Evolutionary conservation across 768 basidiomycete species (phyloP), one percentile per base, ranked within the genome.

Genomic region (Phanerochaete sordida): DNA sequence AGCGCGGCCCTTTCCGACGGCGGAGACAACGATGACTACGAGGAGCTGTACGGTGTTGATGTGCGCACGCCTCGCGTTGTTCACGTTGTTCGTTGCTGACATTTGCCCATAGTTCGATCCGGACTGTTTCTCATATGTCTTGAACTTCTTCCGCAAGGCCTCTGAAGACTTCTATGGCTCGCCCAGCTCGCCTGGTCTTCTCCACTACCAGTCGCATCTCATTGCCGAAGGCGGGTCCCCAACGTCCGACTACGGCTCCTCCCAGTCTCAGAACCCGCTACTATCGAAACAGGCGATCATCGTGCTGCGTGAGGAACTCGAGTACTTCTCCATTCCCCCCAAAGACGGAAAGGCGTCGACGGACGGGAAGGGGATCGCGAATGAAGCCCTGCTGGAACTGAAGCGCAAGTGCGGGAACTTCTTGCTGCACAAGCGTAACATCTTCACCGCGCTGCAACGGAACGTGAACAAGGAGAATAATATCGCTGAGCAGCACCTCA

Each of bases 391-490:
- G 69, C 76, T 92, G 55, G 85, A 88, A 52, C 76, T 97, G 55
- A 98, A 98, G 75, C 81, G 87, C 65, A 81, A 85, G 65, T 95
- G 93, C 64, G 97, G 97, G 23, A 82, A 86, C 63, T 90, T 88
- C 68, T 81, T 99, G 62, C 88, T 96, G 73, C 89, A 90, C 59
- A 91, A 93, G 74, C 83, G 83, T 70, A 92, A 88, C 73, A 97
- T 99, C 69, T 99, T 99, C 73, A 96, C 96, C 2, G 97, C 97
- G 43, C 79, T 99, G 58, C 96, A 99, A 79, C 83, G 97, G 68
- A 99, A 99, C 74, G 96, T 98, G 64, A 96, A 96, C 76, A 96
- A 96, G 79, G 96, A 98, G 78, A 98, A 98, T 72, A 98, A 99
- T 73, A 81, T 97, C 56, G 97, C 97, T 19, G 97, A 99, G 75